Base-by-base conservation (phyloP, 768 basidiomycete species). In the Leccinum broughii region DNA sequence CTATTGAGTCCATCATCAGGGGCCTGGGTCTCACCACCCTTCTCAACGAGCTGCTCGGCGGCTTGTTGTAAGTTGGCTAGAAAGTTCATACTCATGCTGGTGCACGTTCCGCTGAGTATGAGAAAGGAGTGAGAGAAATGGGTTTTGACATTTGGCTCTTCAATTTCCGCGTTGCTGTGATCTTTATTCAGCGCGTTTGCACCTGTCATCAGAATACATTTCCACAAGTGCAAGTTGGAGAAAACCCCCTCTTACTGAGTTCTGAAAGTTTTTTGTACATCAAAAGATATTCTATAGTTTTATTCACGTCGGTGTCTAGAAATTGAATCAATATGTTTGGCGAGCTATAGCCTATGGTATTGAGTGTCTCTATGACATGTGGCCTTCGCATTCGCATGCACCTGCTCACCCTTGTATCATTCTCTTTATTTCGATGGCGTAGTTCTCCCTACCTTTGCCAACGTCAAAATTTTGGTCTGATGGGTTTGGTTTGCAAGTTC, bases 1-100 rank as follows among this genome's bases (percentile, higher is more conserved):
- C 63, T 14, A 24, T 66, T n/a, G 26, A 65, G 13, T 57, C 53
- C 51, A 59, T 62, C 30, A 8, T 66, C 37, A 30, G 7, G 22
- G 39, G 15, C 26, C 51, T 66, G 7, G 58, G 64, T 41, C 57
- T 64, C 6, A 37, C 11, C 32, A 2, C 8, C 4, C 35, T 57
- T 14, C 58, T 65, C 8, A 11, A 9, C 11, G 15, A 15, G 6
- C 46, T 66, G 4, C 60, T 59, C 20, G 55, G 55, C 3, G 54
- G 55, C 17, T 49, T 61, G 44, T 10, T 61, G 50, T 64, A 55
- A 64, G 39, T 17, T 41, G 39, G 39, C 39, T 41, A 41, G 8
- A 0, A 8, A 17, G 17, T 17, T 41, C 39, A 41, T n/a, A 9
- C 39, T 39, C 39, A 41, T n/a, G 17, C 8, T 41, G 39, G 39